Base-by-base conservation (phyloP, 1,139 yeast species). In the Taphrina sp. region DNA sequence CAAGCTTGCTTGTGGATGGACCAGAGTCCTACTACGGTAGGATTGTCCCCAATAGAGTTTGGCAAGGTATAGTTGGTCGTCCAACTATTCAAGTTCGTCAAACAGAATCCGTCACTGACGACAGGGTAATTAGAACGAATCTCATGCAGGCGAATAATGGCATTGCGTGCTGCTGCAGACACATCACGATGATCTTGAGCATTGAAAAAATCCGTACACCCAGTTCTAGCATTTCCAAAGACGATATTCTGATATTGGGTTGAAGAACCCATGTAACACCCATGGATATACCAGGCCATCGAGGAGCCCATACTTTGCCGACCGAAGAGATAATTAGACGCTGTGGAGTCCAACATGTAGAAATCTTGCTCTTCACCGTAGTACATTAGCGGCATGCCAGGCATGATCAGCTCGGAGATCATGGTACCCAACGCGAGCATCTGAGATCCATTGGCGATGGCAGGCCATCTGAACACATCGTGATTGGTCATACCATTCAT, bases 281-380 rank as follows among this genome's bases (percentile, higher is more conserved):
- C 59, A 17, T 57, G 59, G 12, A 54, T 24, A 10, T 46, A 36
- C 59, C 59, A 57, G 0, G 59, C 59, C 52, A 46, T 46, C 1
- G 55, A 46, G 22, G 52, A 38, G 2, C 44, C 42, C 58, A 57
- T 57, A 35, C 59, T 43, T 31, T 57, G 58, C 20, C 59, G 59
- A 29, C 58, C 58, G 29, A 45, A 57, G 10, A 57, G 52, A 22
- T 57, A 57, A 24, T 57, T 57, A 41, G 46, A 35, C 8, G 58
- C 59, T 10, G 55, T 54, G 14, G 45, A 47, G 28, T 57, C 59
- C 16, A 57, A 41, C 42, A 54, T 47, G 37, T 53, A 57, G 29
- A 57, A 31, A 4, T 45, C 59, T 35, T 57, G 59, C 28, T 57
- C 59, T n/a, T 57, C 59, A n/a, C 59, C 59, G 28, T 54, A 57